These are phyloP conservation scores for Penicillium polonicum DNA, from an alignment of 2,329 filamentous ascomycete genomes.

Conservation along the genomic window DNA sequence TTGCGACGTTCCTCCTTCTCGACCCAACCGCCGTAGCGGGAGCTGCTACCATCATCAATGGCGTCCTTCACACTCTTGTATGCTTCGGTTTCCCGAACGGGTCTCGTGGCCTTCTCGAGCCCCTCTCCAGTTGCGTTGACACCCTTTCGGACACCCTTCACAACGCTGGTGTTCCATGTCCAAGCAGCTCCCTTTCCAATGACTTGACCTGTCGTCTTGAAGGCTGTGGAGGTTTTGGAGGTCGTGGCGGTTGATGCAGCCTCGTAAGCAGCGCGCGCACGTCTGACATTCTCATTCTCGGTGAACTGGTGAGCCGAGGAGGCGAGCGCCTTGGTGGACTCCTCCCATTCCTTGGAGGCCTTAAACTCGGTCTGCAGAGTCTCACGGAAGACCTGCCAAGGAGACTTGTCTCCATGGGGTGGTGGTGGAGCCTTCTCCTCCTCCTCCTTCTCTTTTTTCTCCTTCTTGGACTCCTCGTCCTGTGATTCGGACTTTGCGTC, in stretches of 20 bases:
- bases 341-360: constrained; percentile 98
- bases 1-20: constrained; percentile 92
- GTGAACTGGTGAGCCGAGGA: constrained; percentile 86
- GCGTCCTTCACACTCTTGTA: constrained; percentile 93
- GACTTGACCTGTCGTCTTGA: constrained; percentile 81
- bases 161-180: constrained; percentile 95
- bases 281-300: constrained; percentile 86
- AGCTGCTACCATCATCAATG: constrained; percentile 95
- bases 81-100: constrained; percentile 89
- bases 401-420: constrained; percentile 97
- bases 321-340: constrained; percentile 91
- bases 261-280: constrained; percentile 81
- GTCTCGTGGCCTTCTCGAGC: constrained; percentile 91
- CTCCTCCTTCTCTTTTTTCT: constrained; percentile 51
- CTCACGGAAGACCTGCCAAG: constrained; percentile 98
- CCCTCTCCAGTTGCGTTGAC: constrained; percentile 82
- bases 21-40: constrained; percentile 91
- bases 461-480: constrained; percentile 48
- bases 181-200: constrained; percentile 89
- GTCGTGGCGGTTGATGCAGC: constrained; percentile 81
- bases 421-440: constrained; percentile 78
- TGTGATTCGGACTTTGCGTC: constrained; percentile 40
- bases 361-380: constrained; percentile 94
- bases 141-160: constrained; percentile 85
- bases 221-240: constrained; percentile 71